A percentile compares a stretch with the other conserved stretches of the same genome.
phyloP scores from a whole-genome alignment of 2,329 filamentous ascomycete genomes.

The Nemania sp. region DNA sequence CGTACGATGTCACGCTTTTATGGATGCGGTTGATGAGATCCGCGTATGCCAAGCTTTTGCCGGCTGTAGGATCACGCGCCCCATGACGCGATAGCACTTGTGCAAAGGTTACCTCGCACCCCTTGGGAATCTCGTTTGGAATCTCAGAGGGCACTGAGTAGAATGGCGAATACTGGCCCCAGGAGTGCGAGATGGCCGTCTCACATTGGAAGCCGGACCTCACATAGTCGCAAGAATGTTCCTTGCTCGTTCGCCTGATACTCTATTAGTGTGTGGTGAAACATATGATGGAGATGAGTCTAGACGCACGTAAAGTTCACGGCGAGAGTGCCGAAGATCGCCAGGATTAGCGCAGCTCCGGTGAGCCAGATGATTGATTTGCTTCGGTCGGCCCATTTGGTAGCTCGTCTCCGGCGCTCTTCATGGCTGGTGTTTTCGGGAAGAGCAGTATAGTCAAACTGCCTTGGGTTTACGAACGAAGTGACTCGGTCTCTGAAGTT shows the following conservation, averaged over 20 bases:
- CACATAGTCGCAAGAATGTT: constrained; percentile 54
- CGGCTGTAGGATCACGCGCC: constrained; percentile 74
- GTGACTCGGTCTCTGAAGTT: constrained; percentile 27
- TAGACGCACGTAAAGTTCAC: constrained; percentile 32
- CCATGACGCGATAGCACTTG: constrained; percentile 84
- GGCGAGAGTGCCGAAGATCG: constrained; percentile 28
- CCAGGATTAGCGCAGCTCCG: constrained; percentile 26
- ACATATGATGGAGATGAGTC: background rate
- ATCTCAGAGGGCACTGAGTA: constrained; percentile 74
- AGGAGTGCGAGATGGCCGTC: constrained; percentile 64
- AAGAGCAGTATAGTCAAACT: constrained; percentile 32
- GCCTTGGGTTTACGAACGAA: constrained; percentile 21
- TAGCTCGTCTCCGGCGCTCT: constrained; percentile 21
- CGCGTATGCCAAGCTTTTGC: constrained; percentile 67
- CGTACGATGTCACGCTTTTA: constrained; percentile 56
- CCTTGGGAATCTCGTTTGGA: constrained; percentile 59
- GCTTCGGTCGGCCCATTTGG: constrained; percentile 30
- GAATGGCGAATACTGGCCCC: constrained; percentile 89
- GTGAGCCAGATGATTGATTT: constrained; percentile 27
- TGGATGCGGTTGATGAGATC: constrained; percentile 69
- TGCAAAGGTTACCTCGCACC: constrained; percentile 78
- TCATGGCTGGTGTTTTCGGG: constrained; percentile 26
- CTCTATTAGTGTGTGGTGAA: background rate
- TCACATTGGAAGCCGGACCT: constrained; percentile 65
- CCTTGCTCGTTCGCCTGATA: constrained; percentile 22